Evolutionary conservation across 2,329 filamentous ascomycete genomes (phyloP).

Genomic region (Domatiomyces catenatus): DNA sequence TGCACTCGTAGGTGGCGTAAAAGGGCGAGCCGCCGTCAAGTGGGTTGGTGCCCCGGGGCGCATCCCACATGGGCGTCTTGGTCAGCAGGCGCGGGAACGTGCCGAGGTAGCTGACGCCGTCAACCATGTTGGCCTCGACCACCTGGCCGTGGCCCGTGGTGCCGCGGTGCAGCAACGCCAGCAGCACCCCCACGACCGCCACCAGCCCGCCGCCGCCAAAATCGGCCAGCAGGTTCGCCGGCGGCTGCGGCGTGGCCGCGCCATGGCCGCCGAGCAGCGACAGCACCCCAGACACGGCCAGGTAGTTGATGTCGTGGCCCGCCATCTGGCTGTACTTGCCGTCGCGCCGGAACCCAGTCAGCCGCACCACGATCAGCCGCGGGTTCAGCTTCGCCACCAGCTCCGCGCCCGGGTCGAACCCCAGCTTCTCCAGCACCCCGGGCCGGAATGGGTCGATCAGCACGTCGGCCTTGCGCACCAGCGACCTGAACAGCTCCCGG

Average conservation of each 20-base stretch:
- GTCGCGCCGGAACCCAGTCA: slow-evolving; percentile 81
- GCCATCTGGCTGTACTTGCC: slow-evolving; percentile 78
- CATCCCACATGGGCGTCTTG: slow-evolving; percentile 47
- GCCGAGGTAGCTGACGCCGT: slow-evolving; percentile 65
- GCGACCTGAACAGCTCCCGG: slow-evolving; percentile 47
- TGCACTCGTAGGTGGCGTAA: slow-evolving; percentile 79
- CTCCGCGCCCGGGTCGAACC: slow-evolving; percentile 52
- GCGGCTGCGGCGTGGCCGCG: slow-evolving; percentile 54
- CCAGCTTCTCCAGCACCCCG: slow-evolving; percentile 72
- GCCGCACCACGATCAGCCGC: slow-evolving; percentile 61
- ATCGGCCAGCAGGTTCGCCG: slow-evolving; percentile 72
- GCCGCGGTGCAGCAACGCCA: slow-evolving; percentile 47
- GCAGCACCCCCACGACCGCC: slow-evolving; percentile 65
- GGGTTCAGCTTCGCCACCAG: slow-evolving; percentile 51
- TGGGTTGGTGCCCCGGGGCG: slow-evolving; percentile 55
- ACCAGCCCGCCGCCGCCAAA: slow-evolving; percentile 80
- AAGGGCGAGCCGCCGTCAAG: slow-evolving; percentile 76
- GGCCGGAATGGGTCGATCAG: slow-evolving; percentile 90
- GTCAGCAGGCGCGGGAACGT: slow-evolving; percentile 57
- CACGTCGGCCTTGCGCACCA: slow-evolving; percentile 54
- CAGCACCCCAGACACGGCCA: slow-evolving; percentile 71
- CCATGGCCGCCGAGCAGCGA: slow-evolving; percentile 56
- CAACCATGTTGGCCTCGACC: slow-evolving; percentile 94
- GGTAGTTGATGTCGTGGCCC: slow-evolving; percentile 92
- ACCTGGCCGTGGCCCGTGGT: slow-evolving; percentile 56